phyloP scores from a whole-genome alignment of 441 rosid genomes.

The Melastoma candidum region DNA sequence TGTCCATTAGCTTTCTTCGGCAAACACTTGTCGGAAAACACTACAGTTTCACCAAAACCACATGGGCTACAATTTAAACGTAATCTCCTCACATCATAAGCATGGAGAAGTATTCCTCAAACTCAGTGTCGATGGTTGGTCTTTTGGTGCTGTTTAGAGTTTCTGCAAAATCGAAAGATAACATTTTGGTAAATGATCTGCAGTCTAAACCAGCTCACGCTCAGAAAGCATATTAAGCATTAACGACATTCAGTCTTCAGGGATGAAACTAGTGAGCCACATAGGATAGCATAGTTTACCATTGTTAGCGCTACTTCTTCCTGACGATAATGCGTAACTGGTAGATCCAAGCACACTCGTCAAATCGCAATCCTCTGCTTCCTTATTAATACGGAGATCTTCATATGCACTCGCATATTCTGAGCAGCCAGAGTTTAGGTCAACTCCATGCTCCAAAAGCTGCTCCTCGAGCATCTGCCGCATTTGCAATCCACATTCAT shows the following conservation, averaged over 20 bases:
- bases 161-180: background rate
- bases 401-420: constrained; percentile 3
- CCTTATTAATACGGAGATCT: background rate
- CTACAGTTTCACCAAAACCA: no score
- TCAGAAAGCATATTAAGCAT: no score
- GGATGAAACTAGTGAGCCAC: no score
- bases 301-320: background rate
- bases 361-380: constrained; percentile 2
- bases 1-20: no score
- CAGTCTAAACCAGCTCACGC: no score
- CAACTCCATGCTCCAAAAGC: constrained; percentile 12
- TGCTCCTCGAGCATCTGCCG: constrained; percentile 12
- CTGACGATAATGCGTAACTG: constrained; percentile 10
- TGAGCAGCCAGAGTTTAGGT: background rate
- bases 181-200: no score
- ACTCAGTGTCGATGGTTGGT: constrained; percentile 16
- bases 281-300: background rate
- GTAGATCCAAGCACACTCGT: constrained; percentile 1
- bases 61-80: no score
- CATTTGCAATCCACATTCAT: constrained; percentile 2
- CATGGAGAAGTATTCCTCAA: constrained; percentile 15
- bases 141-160: background rate
- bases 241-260: no score
- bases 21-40: no score
- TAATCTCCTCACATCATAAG: constrained; percentile 16